A percentile compares a stretch with the other conserved stretches of the same genome.
phyloP scores from a whole-genome alignment of 1,139 yeast genomes.

The Yamadazyma triangularis region DNA sequence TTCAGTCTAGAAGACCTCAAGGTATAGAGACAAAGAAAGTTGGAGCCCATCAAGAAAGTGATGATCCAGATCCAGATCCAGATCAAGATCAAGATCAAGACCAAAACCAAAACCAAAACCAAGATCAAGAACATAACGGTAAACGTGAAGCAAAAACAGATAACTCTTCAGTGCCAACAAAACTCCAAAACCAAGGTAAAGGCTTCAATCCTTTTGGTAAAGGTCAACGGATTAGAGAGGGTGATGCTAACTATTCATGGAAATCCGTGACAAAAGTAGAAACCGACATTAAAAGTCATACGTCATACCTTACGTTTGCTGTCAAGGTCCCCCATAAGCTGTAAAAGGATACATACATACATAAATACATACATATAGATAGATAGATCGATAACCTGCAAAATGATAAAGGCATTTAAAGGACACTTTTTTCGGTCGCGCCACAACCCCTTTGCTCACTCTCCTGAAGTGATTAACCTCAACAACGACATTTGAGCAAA shows the following conservation, averaged over 20 bases:
- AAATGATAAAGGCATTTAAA: too few relatives aligned
- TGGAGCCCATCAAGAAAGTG: too few relatives aligned
- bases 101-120: background rate
- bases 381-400: too few relatives aligned
- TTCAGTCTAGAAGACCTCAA: conserved; percentile 65
- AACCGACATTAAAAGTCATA: conserved; percentile 84
- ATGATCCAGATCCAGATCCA: conserved; percentile 13
- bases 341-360: too few relatives aligned
- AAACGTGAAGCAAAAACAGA: conserved; percentile 15
- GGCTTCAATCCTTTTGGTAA: conserved; percentile 92
- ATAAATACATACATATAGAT: too few relatives aligned
- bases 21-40: conserved; percentile 63
- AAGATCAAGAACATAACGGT: conserved; percentile 14
- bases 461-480: too few relatives aligned
- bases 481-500: too few relatives aligned
- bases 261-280: conserved; percentile 76
- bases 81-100: conserved; percentile 11
- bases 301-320: conserved; percentile 93
- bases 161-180: conserved; percentile 7
- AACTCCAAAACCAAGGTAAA: conserved; percentile 35
- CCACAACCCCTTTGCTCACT: too few relatives aligned
- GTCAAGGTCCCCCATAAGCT: conserved; percentile 12
- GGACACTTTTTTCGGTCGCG: too few relatives aligned
- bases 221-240: conserved; percentile 76
- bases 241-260: conserved; percentile 81